Base-by-base conservation (phyloP, 2,329 filamentous ascomycete genomes). In the Aspergillus japonicus region DNA sequence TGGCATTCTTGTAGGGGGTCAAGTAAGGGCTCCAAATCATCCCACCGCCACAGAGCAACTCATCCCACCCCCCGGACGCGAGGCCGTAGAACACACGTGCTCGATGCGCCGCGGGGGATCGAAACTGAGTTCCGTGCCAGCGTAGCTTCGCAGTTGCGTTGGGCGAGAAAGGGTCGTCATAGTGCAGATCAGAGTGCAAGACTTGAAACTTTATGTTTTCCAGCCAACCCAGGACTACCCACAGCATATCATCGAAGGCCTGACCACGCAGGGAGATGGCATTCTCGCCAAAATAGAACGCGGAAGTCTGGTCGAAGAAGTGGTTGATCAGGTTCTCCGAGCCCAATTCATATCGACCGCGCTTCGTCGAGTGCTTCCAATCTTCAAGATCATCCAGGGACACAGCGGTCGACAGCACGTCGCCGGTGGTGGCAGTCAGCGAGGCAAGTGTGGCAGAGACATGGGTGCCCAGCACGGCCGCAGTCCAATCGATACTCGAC, bases 231-330 rank as follows among this genome's bases (percentile, higher is more conserved):
- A 98, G 82, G 2, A 96, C 92, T 1, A 97, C 92, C 94, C 94
- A 98, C 2, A 96, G 84, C 79, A 96, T 96, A 73, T 98, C 94
- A 71, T 97, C 94, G 72, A 89, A 96, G 0, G 94, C 94, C 80
- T 95, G 81, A 58, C 87, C 85, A 49, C 91, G 84, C 53, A 97
- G 83, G 29, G 84, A 82, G 64, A 92, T 87, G 4, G 87, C 84
- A 73, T 96, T 87, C 73, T 98, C 91, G 21, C 91, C 92, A 72
- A 94, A 96, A 72, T 96, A 97, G 66, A 89, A 96, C 8, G 87
- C 85, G 5, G 88, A 80, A 0, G 88, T 79, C 60, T 97, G 91
- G 0, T 87, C 84, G 73, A 96, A 96, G 73, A 93, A 93, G 31
- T 84, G 85, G 65, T 92, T 89, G 64, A 97, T 85, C n/a, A 92